Evolutionary conservation across 2,329 filamentous ascomycete species (phyloP).

Genomic region (Colletotrichum endophyticum): DNA sequence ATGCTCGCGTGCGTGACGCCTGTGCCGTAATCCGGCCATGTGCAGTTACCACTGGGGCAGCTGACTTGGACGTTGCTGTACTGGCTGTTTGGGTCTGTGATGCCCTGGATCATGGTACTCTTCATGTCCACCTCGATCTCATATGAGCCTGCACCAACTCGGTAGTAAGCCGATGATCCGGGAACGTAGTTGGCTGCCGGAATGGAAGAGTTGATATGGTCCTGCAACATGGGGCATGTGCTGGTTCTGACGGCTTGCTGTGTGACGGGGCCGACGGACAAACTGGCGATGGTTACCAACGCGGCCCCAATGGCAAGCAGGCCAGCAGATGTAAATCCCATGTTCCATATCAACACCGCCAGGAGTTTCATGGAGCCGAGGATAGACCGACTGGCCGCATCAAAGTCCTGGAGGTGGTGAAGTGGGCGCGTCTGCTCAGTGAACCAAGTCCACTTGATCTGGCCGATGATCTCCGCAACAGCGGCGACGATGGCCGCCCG

Average conservation of each 20-base stretch:
- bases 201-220: not conserved
- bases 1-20: slow-evolving; percentile 11
- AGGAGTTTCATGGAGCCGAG: slow-evolving; percentile 30
- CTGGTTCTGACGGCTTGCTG: slow-evolving; percentile 32
- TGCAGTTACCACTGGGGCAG: slow-evolving; percentile 9
- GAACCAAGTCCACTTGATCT: slow-evolving; percentile 37
- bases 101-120: slow-evolving; percentile 31
- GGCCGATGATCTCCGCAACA: slow-evolving; percentile 33
- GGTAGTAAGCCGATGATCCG: slow-evolving; percentile 23
- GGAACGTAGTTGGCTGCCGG: slow-evolving; percentile 15
- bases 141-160: slow-evolving; percentile 22
- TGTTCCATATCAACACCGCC: not conserved
- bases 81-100: slow-evolving; percentile 27
- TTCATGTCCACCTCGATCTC: slow-evolving; percentile 33
- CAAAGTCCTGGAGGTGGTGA: slow-evolving; percentile 32
- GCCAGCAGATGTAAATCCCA: slow-evolving; percentile 6
- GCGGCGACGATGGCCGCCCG: slow-evolving; percentile 29
- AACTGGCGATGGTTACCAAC: slow-evolving; percentile 28
- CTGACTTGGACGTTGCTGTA: slow-evolving; percentile 17
- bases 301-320: slow-evolving; percentile 24
- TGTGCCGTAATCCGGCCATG: slow-evolving; percentile 8
- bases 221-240: slow-evolving; percentile 4
- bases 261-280: slow-evolving; percentile 33
- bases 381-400: slow-evolving; percentile 32
- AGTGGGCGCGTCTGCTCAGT: slow-evolving; percentile 28